Conservation (phyloP, 345 rosid genomes). For the Gossypium mustelinum region DNA sequence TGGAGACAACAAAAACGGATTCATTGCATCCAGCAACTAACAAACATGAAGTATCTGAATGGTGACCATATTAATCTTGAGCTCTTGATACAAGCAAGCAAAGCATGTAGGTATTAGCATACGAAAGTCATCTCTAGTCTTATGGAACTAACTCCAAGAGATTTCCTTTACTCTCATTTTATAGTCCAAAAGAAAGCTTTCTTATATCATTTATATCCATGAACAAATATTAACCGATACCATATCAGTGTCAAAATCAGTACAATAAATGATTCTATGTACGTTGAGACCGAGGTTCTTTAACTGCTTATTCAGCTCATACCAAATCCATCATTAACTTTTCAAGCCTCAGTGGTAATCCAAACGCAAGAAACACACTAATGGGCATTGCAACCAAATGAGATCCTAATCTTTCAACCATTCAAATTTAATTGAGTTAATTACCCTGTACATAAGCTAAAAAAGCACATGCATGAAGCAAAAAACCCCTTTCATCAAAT, state of each 20-base stretch:
- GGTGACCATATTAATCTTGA: not conserved
- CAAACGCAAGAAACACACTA: slow-evolving; percentile 9
- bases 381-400: not conserved
- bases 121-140: not conserved
- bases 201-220: not conserved
- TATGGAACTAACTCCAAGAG: not conserved
- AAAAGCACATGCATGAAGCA: not conserved
- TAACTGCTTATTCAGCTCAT: not conserved
- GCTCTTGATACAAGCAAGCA: too few relatives aligned
- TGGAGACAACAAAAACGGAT: not conserved
- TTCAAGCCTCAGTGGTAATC: not conserved
- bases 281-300: not conserved
- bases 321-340: not conserved
- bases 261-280: not conserved
- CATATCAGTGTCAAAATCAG: not conserved
- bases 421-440: not conserved
- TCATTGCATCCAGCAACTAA: not conserved
- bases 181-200: not conserved
- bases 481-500: not conserved
- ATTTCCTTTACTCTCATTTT: too few relatives aligned
- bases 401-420: not conserved
- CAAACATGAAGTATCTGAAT: not conserved
- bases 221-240: not conserved
- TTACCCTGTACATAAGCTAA: not conserved
- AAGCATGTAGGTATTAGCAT: not conserved